Base-by-base conservation (phyloP, 176 grass and related monocot genomes). In the Puya raimondii region DNA sequence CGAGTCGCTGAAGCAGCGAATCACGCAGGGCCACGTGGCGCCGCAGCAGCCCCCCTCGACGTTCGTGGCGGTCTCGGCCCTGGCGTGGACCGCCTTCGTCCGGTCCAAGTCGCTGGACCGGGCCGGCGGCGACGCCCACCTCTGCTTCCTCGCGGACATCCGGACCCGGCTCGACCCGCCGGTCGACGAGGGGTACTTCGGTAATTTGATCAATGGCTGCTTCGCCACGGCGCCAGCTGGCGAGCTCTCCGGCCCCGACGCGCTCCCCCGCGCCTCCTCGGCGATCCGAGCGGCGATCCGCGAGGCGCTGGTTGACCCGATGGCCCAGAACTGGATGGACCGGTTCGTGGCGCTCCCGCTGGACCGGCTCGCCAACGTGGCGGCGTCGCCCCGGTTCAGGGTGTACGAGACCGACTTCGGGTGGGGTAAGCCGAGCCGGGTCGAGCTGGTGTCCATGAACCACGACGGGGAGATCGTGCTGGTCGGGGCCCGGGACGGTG, bases 381-480 rank as follows among this genome's bases (percentile, higher is more conserved):
- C 79, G 1, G 70, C 70, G 4, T 85, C 87, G 53, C 3, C 79
- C 7, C 9, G 53, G 53, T 85, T 89, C 68, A 16, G 64, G 21
- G 64, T 78, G n/a, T 85, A 89, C 58, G 76, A 89, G 0, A 69
- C 59, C 15, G 75, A 89, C 53, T 89, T 89, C 49, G 71, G 86
- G 15, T 89, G 78, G 86, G 86, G 86, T 1, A 81, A 18, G 11
- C 82, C 86, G 14, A 51, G 21, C 9, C 74, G 82, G 53, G 76
- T 80, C 51, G 82, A 85, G 86, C 12, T 54, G 0, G 20, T 79
- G 47, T 69, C 52, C 49, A 16, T 13, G 4, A 9, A 78, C 54
- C 65, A 17, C 49, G 10, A 51, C 53, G 1, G 57, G 2, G 70
- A 74, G 77, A 48, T 6, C 53, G 2, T 0, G 26, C 3, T 0